Conservation (phyloP, 2,329 filamentous ascomycete species). For the Nemania serpens region DNA sequence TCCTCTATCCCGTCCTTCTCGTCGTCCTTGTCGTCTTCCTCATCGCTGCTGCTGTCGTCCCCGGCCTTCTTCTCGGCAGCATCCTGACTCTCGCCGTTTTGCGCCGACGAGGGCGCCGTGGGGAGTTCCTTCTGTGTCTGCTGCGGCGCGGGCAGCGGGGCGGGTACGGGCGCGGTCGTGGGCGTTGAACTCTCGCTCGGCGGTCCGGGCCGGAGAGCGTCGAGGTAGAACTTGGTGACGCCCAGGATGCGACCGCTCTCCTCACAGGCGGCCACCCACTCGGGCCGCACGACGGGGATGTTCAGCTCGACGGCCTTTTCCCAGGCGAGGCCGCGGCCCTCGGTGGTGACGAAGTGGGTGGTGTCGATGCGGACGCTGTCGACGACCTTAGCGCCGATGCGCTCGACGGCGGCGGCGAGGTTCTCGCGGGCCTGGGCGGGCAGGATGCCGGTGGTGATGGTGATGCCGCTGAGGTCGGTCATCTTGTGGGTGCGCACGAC, state of each 20-base stretch:
- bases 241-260: constrained; percentile 89
- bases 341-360: constrained; percentile 96
- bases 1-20: constrained; percentile 40
- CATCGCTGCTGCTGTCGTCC: constrained; percentile 17
- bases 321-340: constrained; percentile 87
- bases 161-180: constrained; percentile 34
- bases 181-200: constrained; percentile 41
- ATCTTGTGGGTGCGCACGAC: constrained; percentile 94
- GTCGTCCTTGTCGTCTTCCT: constrained; percentile 41
- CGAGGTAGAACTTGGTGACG: constrained; percentile 93
- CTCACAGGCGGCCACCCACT: constrained; percentile 98
- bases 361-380: constrained; percentile 94
- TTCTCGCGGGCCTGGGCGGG: constrained; percentile 73
- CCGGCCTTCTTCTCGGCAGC: constrained; percentile 30
- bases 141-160: constrained; percentile 14
- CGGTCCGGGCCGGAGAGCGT: constrained; percentile 65
- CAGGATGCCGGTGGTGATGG: constrained; percentile 87
- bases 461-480: constrained; percentile 95
- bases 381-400: constrained; percentile 90
- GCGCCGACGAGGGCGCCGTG: constrained; percentile 29
- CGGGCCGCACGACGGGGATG: constrained; percentile 92
- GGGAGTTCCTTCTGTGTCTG: constrained; percentile 39
- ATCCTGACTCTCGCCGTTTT: constrained; percentile 28
- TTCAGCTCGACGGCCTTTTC: constrained; percentile 98
- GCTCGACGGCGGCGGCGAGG: constrained; percentile 75